Evolutionary conservation across 2,329 filamentous ascomycete species (phyloP).

Genomic region (Monosporascus sp.): DNA sequence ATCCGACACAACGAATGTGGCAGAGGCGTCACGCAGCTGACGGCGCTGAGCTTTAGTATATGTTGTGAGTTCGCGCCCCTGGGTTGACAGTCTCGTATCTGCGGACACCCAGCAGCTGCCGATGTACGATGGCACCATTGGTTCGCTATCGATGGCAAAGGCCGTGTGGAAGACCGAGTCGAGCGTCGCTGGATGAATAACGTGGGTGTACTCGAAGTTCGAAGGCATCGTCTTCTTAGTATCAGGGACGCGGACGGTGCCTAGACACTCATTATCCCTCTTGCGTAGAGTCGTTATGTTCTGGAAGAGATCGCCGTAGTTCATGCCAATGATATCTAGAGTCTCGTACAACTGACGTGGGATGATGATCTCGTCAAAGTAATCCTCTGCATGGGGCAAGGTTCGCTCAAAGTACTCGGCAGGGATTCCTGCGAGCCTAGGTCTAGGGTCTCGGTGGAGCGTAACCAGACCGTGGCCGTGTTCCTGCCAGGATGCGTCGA

Average conservation of each 20-base stretch:
- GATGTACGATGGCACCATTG: constrained; percentile 46
- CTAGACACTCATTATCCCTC: constrained; percentile 28
- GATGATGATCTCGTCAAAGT: constrained; percentile 28
- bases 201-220: constrained; percentile 46
- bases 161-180: constrained; percentile 51
- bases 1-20: constrained; percentile 39
- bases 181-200: constrained; percentile 54
- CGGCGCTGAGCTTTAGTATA: constrained; percentile 32
- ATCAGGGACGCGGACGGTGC: constrained; percentile 38
- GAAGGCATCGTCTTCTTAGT: constrained; percentile 48
- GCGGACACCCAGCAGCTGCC: constrained; percentile 41
- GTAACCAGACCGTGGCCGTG: constrained; percentile 31
- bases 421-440: background rate
- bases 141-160: constrained; percentile 37
- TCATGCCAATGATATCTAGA: constrained; percentile 45
- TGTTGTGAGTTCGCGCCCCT: constrained; percentile 33
- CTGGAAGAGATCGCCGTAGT: constrained; percentile 45
- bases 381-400: constrained; percentile 5
- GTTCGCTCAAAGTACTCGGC: background rate
- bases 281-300: constrained; percentile 36
- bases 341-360: constrained; percentile 45
- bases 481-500: constrained; percentile 35
- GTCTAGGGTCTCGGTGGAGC: constrained; percentile 16
- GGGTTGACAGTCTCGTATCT: constrained; percentile 21
- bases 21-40: constrained; percentile 33